Base-by-base conservation (phyloP, 345 rosid genomes). In the Brassica rapa region DNA sequence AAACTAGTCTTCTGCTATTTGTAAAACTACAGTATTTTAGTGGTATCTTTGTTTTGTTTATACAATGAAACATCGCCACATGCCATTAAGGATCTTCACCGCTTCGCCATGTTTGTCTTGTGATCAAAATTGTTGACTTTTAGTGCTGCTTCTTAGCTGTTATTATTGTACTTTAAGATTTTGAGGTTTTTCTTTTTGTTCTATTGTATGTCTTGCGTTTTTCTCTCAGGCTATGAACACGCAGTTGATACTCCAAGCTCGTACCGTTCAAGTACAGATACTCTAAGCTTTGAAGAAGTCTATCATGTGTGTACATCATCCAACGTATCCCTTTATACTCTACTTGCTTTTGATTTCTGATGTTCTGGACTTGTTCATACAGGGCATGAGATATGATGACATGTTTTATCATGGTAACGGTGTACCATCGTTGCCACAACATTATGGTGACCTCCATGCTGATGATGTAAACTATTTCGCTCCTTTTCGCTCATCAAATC, bases 321-420 rank as follows among this genome's bases (percentile, higher is more conserved):
- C 33, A 62, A n/a, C 63, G 57, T 68, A 62, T 16, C n/a, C 77
- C 14, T 73, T 16, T 16, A 39, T 46, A 62, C 10, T 7, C 33
- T 56, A 66, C 72, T 72, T 62, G 5, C 4, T 82, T 8, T 55
- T 70, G 37, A 72, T 41, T 23, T 19, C 41, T 49, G 3, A 1
- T 79, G 49, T 68, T 70, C 37, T 30, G 60, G 68, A 37, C 74
- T 65, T 71, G 51, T n/a, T 65, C 73, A 67, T 70, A 15, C 43
- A 89, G 89, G 88, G 79, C 49, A 63, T 82, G 66, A 23, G 10
- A 77, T 72, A 64, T 66, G 88, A 84, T 32, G 87, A 84, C 56
- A 71, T 69, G 75, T 49, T 66, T 71, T 75, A 77, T 68, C 77
- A 80, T 85, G 85, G 85, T 63, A 65, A 82, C 80, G 82, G 71